phyloP scores from a whole-genome alignment of 345 rosid species.

The Gossypium rotundifolium region DNA sequence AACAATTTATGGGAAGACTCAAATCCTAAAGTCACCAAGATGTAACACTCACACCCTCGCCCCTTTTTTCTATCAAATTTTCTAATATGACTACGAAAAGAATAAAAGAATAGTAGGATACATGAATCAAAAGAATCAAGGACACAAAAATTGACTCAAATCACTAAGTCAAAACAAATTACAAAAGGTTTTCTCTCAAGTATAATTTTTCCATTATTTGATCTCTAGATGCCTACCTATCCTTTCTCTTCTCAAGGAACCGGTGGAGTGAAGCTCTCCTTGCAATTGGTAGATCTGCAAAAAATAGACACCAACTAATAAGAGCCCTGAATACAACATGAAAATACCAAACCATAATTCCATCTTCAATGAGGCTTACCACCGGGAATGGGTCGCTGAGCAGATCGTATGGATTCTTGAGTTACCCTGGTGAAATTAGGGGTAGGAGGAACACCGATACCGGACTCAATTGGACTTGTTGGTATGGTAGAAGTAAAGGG shows the following conservation, averaged over 20 bases:
- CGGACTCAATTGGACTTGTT: slow-evolving; percentile 24
- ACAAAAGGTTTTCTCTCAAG: neutral
- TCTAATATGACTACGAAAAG: neutral
- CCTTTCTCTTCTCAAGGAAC: slow-evolving; percentile 90
- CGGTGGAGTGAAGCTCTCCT: slow-evolving; percentile 93
- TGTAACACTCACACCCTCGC: too few species aligned
- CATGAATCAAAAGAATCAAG: neutral
- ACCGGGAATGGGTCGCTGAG: slow-evolving; percentile 32
- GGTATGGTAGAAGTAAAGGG: slow-evolving; percentile 17
- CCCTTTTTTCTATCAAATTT: neutral
- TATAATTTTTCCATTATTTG: neutral
- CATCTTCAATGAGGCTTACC: slow-evolving; percentile 36
- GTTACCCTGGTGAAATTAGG: slow-evolving; percentile 23
- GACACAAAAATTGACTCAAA: neutral
- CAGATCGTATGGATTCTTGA: slow-evolving; percentile 34
- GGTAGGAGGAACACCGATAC: slow-evolving; percentile 16
- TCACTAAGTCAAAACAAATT: neutral
- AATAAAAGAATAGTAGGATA: neutral
- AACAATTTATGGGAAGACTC: neutral
- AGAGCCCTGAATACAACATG: neutral
- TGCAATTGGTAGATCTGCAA: slow-evolving; percentile 80
- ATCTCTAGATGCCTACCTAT: slow-evolving; percentile 48
- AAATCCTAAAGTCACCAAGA: too few species aligned
- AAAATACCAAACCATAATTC: neutral
- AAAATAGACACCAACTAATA: neutral